These are phyloP conservation scores for Tilletia horrida DNA, from an alignment of 1,284 basidiomycete species.

Conservation along the genomic window DNA sequence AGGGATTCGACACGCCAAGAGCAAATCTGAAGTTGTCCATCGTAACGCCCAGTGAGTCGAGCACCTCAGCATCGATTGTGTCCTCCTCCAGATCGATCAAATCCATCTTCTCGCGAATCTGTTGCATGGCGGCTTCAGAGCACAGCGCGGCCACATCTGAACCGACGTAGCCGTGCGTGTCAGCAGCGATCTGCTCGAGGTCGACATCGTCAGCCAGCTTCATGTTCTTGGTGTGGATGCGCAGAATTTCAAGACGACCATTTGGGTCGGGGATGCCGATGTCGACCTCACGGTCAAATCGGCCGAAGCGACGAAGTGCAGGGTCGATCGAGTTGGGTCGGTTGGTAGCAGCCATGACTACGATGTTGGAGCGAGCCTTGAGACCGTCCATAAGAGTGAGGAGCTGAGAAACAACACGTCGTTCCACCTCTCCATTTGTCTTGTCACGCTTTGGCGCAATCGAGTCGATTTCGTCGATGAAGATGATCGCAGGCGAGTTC, in stretches of 20 bases:
- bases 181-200: conserved; percentile 92
- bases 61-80: conserved; percentile 93
- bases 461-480: conserved; percentile 98
- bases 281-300: conserved; percentile 98
- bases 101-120: conserved; percentile 97
- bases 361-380: conserved; percentile 96
- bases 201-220: conserved; percentile 97
- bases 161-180: conserved; percentile 98
- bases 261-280: conserved; percentile 99
- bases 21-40: conserved; percentile 99
- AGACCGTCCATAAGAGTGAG: conserved; percentile 98
- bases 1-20: conserved; percentile 90
- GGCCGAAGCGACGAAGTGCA: conserved; percentile 93
- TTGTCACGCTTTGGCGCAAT: conserved; percentile 99
- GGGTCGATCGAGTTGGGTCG: conserved; percentile 98
- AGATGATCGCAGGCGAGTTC: conserved; percentile 99
- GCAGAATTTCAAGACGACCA: conserved; percentile 93
- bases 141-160: conserved; percentile 94
- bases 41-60: conserved; percentile 90
- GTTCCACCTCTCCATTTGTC: conserved; percentile 99
- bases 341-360: conserved; percentile 99
- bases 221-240: conserved; percentile 99
- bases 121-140: conserved; percentile 97
- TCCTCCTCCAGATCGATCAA: conserved; percentile 75
- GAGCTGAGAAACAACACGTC: conserved; percentile 95